A percentile compares a stretch with the other conserved stretches of the same genome.
These are phyloP conservation scores for Ceratocystis colombiana DNA, from an alignment of 2,329 filamentous ascomycete genomes.

Conservation along the genomic window DNA sequence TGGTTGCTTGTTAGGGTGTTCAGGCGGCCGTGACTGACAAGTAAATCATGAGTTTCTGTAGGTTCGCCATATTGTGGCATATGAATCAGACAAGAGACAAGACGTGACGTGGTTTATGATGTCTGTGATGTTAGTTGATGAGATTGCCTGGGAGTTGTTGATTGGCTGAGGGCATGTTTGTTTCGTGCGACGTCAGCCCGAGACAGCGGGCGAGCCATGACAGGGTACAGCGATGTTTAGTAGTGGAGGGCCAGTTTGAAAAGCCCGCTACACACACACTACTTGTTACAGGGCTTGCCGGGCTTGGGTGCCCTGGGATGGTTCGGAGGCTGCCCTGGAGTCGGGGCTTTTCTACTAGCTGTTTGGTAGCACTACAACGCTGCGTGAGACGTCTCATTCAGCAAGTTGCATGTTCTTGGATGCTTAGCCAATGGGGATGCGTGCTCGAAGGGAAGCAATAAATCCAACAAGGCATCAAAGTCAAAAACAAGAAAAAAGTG, in stretches of 20 bases:
- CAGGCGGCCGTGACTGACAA: neutral
- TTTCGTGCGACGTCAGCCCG: slow-evolving; percentile 5
- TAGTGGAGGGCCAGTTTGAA: neutral
- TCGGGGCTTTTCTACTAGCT: no score
- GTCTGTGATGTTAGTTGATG: neutral
- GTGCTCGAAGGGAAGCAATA: neutral
- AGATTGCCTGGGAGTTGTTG: neutral
- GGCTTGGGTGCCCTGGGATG: no score
- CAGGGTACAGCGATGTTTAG: slow-evolving; percentile 1
- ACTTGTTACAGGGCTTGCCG: no score
- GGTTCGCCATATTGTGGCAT: neutral
- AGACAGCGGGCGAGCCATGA: neutral
- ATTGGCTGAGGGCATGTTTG: neutral
- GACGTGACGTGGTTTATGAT: neutral
- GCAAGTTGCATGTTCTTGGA: no score
- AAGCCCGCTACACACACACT: no score
- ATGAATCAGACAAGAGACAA: neutral
- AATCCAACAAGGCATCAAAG: neutral
- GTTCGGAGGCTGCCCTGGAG: no score
- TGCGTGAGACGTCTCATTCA: no score
- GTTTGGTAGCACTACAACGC: no score
- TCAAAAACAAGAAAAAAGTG: neutral
- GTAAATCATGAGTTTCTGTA: neutral
- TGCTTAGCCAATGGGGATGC: no score
- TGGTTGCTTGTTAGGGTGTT: neutral